Percentiles rank a stretch among this genome's conserved stretches.
Conservation (phyloP, 1,284 basidiomycete genomes). For the Pascua guehoae region DNA sequence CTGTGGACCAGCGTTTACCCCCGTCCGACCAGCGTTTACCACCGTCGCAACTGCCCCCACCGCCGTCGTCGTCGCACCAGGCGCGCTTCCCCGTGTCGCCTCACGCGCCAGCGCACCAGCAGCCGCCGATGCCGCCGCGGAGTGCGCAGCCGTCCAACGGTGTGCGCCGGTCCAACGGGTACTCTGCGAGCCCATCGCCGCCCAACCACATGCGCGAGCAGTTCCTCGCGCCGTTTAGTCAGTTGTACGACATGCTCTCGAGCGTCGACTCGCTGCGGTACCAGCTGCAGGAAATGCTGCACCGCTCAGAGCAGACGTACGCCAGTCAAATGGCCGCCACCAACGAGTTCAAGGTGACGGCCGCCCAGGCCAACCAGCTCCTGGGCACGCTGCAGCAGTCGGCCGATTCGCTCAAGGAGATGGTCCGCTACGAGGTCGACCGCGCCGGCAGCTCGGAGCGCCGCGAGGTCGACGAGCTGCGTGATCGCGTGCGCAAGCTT, state of each 20-base stretch:
- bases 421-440: slow-evolving; percentile 45
- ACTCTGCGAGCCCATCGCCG: slow-evolving; percentile 20
- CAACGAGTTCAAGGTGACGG: slow-evolving; percentile 40
- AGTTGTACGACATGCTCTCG: slow-evolving; percentile 38
- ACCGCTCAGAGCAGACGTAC: slow-evolving; percentile 32
- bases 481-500: slow-evolving; percentile 15
- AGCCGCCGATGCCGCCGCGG: background rate
- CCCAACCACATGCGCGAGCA: slow-evolving; percentile 20
- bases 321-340: slow-evolving; percentile 26
- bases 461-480: slow-evolving; percentile 17
- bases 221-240: slow-evolving; percentile 32
- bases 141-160: slow-evolving; percentile 7
- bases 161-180: slow-evolving; percentile 17
- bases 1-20: slow-evolving; percentile 13
- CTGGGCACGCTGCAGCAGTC: slow-evolving; percentile 35
- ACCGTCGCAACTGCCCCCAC: slow-evolving; percentile 26
- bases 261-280: slow-evolving; percentile 31
- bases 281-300: slow-evolving; percentile 32
- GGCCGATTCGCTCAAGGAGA: slow-evolving; percentile 43
- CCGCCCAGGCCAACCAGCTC: slow-evolving; percentile 29
- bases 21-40: slow-evolving; percentile 17
- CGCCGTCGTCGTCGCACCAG: slow-evolving; percentile 1
- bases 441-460: slow-evolving; percentile 19
- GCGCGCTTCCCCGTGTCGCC: slow-evolving; percentile 15
- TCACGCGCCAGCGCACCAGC: slow-evolving; percentile 6